phyloP scores from a whole-genome alignment of 768 basidiomycete genomes.

The Trametes punicea region DNA sequence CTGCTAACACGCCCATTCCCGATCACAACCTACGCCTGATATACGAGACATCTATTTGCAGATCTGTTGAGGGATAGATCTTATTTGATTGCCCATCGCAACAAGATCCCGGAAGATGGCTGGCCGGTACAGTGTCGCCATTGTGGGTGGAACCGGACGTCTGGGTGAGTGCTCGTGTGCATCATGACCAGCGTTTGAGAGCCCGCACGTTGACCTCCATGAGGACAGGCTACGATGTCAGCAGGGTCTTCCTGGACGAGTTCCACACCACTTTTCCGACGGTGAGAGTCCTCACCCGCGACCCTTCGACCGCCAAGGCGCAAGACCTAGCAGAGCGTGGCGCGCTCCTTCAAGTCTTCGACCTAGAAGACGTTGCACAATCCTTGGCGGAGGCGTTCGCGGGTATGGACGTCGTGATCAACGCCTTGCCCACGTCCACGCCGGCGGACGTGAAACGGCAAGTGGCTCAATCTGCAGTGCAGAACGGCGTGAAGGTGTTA shows the following conservation, averaged over 20 bases:
- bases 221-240: slow-evolving; percentile 9
- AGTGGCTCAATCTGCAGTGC: slow-evolving; percentile 1
- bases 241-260: slow-evolving; percentile 15
- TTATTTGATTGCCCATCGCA: too few relatives aligned
- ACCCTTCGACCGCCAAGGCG: slow-evolving; percentile 11
- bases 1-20: neutral
- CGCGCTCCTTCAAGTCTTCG: slow-evolving; percentile 16
- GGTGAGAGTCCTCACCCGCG: slow-evolving; percentile 21
- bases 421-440: neutral
- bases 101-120: too few relatives aligned
- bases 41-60: too few relatives aligned
- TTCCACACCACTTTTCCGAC: slow-evolving; percentile 20
- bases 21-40: too few relatives aligned
- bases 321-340: slow-evolving; percentile 13
- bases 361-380: neutral
- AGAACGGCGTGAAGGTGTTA: slow-evolving; percentile 21
- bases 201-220: too few relatives aligned
- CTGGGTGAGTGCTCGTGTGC: slow-evolving; percentile 1
- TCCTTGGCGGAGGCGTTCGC: neutral
- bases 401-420: slow-evolving; percentile 11
- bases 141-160: slow-evolving; percentile 12
- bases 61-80: too few relatives aligned
- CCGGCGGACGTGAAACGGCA: neutral
- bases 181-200: too few relatives aligned
- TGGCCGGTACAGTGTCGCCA: neutral